Percentiles rank a stretch among this genome's conserved stretches.
Evolutionary conservation across 306 rosid species (phyloP).

Genomic region (Vicia sativa): DNA sequence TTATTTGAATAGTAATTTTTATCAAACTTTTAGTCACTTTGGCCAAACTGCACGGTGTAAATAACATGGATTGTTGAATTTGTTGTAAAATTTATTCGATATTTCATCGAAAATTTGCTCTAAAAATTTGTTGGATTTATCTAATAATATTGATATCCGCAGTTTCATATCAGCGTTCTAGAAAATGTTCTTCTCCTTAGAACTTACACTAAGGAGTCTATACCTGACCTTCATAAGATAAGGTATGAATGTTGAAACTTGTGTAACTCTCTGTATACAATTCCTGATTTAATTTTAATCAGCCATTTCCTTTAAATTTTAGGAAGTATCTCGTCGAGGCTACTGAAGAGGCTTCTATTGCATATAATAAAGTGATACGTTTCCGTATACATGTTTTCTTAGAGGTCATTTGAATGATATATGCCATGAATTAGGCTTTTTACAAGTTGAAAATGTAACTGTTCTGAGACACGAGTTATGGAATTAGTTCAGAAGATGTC

Average conservation of each 20-base stretch:
- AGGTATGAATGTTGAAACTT: constrained; percentile 49
- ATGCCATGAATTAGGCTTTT: too few relatives aligned
- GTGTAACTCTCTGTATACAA: constrained; percentile 19
- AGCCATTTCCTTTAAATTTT: constrained; percentile 27
- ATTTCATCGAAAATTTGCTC: too few relatives aligned
- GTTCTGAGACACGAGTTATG: too few relatives aligned
- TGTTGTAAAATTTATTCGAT: too few relatives aligned
- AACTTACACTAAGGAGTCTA: constrained; percentile 83
- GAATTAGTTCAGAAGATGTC: too few relatives aligned
- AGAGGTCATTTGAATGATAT: constrained; percentile 8
- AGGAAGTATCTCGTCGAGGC: constrained; percentile 92
- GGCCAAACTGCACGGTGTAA: too few relatives aligned
- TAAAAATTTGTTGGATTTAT: too few relatives aligned
- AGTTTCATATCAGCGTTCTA: constrained; percentile 66
- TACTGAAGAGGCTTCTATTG: constrained; percentile 83
- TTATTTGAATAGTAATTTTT: too few relatives aligned
- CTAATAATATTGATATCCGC: constrained; percentile 25
- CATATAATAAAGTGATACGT: constrained; percentile 74
- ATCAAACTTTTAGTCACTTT: too few relatives aligned
- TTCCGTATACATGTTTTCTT: constrained; percentile 13
- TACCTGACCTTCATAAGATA: constrained; percentile 84
- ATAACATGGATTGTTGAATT: too few relatives aligned
- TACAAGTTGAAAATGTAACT: too few relatives aligned
- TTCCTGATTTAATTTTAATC: constrained; percentile 24
- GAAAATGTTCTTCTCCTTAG: constrained; percentile 72